phyloP scores from a whole-genome alignment of 352 stramenopile genomes.

The Aphanomyces euteiches region DNA sequence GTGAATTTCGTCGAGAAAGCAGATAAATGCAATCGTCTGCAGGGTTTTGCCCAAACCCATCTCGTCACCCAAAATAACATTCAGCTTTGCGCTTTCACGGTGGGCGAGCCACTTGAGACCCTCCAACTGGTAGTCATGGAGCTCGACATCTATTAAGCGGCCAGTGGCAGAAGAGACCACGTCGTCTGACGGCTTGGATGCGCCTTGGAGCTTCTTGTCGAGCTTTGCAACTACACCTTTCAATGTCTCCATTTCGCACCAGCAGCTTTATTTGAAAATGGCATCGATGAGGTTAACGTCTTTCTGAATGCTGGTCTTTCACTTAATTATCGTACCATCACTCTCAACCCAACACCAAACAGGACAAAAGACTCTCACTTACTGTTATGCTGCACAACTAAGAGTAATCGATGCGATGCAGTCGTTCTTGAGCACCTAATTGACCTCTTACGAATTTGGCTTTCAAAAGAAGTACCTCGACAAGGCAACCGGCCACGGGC shows the following conservation, averaged over 20 bases:
- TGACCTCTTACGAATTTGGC: not conserved
- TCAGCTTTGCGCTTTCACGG: conserved; percentile 58
- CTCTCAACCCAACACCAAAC: not conserved
- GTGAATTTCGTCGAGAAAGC: conserved; percentile 12
- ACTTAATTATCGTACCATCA: not conserved
- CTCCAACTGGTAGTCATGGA: conserved; percentile 69
- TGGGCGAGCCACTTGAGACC: conserved; percentile 61
- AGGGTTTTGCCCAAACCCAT: conserved; percentile 84
- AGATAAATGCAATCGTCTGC: conserved; percentile 68
- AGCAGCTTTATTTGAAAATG: too few relatives aligned
- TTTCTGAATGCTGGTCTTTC: too few relatives aligned
- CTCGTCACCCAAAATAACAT: conserved; percentile 74
- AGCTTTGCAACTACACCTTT: not conserved
- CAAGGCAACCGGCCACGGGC: conserved; percentile 63
- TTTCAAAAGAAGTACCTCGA: conserved; percentile 39
- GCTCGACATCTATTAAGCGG: conserved; percentile 46
- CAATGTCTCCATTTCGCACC: not conserved
- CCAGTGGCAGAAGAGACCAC: conserved; percentile 35
- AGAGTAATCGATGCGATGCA: conserved; percentile 1
- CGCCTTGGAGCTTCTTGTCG: conserved; percentile 5
- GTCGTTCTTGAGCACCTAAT: conserved; percentile 4
- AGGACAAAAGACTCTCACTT: too few relatives aligned
- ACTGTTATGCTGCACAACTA: not conserved
- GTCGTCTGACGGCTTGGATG: conserved; percentile 31
- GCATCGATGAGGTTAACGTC: too few relatives aligned